Base-by-base conservation (phyloP, 192 early-diverging fungal species). In the Phycomyces blakesleeanus region DNA sequence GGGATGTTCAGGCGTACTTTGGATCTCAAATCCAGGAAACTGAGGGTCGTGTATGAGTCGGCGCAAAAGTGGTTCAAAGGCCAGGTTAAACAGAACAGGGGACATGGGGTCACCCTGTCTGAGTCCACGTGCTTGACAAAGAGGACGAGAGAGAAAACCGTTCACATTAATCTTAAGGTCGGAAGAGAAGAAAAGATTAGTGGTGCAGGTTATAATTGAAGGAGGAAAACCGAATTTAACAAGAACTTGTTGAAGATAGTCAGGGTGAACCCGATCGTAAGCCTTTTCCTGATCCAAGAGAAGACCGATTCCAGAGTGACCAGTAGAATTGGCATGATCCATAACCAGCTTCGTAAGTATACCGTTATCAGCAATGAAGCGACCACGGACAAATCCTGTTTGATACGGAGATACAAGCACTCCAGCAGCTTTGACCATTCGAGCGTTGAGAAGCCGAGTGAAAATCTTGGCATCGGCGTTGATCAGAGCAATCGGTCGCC, bases 31-130 rank as follows among this genome's bases (percentile, higher is more conserved):
- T 6, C 41, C 61, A 26, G 38, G 11, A n/a, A 63, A 42, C 9
- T 18, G 16, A 1, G 51, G 34, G 10, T 63, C 52, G 20, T 63
- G 20, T 1, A 27, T n/a, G 3, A 72, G 39, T 4, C 25, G 3
- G 4, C 53, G 64, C 0, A 75, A 18, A 0, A 69, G 52, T 1
- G 73, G 73, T 12, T 75, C 73, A 14, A 75, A 34, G 18, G 64
- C 68, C 3, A 70, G 29, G 29, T 70, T 68, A 51, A 64, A 68
- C 5, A 76, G 61, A 10, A 64, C 12, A 2, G 72, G 72, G 0
- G 72, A 69, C 9, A 74, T 37, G 7, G 69, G 75, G 37, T 76
- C 70, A 0, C 75, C 71, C 27, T 77, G 75, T 5, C 75, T 41
- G 0, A 77, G 39, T 0, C 75, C 70, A 29, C 71, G 7, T 16